phyloP scores from a whole-genome alignment of 352 stramenopile species.

The Nothophytophthora sp. region DNA sequence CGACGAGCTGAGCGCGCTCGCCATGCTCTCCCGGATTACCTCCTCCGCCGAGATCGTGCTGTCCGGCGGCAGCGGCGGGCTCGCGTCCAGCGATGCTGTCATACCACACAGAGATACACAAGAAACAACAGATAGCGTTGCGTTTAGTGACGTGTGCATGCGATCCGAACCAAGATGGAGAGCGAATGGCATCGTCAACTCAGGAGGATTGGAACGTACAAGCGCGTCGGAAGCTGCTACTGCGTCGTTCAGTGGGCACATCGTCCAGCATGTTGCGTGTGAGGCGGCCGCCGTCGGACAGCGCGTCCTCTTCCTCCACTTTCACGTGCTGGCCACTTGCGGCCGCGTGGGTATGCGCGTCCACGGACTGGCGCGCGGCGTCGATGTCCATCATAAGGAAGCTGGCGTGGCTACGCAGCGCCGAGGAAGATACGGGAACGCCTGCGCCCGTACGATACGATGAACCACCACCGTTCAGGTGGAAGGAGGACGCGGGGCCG shows the following conservation, averaged over 20 bases:
- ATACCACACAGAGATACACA: background rate
- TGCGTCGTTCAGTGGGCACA: conserved; percentile 9
- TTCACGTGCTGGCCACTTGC: conserved; percentile 1
- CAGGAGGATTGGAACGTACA: conserved; percentile 30
- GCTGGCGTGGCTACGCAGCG: conserved; percentile 37
- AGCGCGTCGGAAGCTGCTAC: conserved; percentile 34
- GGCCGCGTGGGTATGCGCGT: conserved; percentile 14
- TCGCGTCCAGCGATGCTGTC: conserved; percentile 57
- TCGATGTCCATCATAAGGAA: conserved; percentile 64
- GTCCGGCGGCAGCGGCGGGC: conserved; percentile 71
- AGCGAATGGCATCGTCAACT: too few species aligned
- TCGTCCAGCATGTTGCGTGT: conserved; percentile 53
- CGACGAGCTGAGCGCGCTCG: conserved; percentile 71
- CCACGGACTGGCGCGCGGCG: conserved; percentile 37
- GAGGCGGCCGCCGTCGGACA: conserved; percentile 27
- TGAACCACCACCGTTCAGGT: conserved; percentile 22
- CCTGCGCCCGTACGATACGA: conserved; percentile 24
- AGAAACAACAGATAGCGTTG: background rate
- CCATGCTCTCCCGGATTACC: conserved; percentile 85
- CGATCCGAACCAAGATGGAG: too few species aligned
- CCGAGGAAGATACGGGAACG: conserved; percentile 29
- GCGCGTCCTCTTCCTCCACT: conserved; percentile 26
- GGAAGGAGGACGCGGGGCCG: conserved; percentile 23
- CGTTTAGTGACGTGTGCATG: too few species aligned
- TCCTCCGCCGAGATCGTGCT: conserved; percentile 87